phyloP scores from a whole-genome alignment of 768 basidiomycete species.

The Lentinula lateritia region DNA sequence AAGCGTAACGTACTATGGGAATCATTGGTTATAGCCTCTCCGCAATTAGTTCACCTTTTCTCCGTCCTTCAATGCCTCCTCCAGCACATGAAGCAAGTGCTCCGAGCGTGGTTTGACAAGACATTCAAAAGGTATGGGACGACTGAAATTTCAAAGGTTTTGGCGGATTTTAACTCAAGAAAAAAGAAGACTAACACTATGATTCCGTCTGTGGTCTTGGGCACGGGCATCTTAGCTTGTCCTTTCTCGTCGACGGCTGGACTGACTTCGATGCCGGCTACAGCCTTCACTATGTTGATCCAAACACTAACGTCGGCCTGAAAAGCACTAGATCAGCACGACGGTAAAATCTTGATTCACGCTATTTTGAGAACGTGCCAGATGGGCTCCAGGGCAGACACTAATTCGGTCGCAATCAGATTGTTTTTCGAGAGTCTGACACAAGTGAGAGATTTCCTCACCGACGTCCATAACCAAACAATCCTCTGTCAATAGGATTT shows the following conservation, averaged over 20 bases:
- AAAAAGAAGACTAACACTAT: slow-evolving; percentile 10
- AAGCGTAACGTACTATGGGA: not conserved
- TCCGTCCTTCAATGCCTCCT: slow-evolving; percentile 9
- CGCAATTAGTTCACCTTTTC: not conserved
- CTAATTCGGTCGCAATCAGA: not conserved
- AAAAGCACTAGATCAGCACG: not conserved
- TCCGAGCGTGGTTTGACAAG: slow-evolving; percentile 11
- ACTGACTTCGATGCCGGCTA: slow-evolving; percentile 15
- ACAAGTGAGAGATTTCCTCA: slow-evolving; percentile 10
- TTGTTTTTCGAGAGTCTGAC: not conserved
- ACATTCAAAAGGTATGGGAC: slow-evolving; percentile 14
- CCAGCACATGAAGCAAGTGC: slow-evolving; percentile 8
- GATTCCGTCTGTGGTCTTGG: slow-evolving; percentile 15
- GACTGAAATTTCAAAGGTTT: not conserved
- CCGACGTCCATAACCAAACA: slow-evolving; percentile 23
- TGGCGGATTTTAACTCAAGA: not conserved
- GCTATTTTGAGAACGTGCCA: not conserved
- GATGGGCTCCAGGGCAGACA: slow-evolving; percentile 5
- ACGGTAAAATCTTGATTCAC: not conserved
- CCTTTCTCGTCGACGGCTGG: slow-evolving; percentile 16
- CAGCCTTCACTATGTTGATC: slow-evolving; percentile 15
- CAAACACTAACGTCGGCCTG: slow-evolving; percentile 17
- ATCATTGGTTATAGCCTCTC: not conserved
- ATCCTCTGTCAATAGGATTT: slow-evolving; percentile 13
- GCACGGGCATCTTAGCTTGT: slow-evolving; percentile 11